Conservation (phyloP, 495 filamentous ascomycete species). For the Neurospora sp. region DNA sequence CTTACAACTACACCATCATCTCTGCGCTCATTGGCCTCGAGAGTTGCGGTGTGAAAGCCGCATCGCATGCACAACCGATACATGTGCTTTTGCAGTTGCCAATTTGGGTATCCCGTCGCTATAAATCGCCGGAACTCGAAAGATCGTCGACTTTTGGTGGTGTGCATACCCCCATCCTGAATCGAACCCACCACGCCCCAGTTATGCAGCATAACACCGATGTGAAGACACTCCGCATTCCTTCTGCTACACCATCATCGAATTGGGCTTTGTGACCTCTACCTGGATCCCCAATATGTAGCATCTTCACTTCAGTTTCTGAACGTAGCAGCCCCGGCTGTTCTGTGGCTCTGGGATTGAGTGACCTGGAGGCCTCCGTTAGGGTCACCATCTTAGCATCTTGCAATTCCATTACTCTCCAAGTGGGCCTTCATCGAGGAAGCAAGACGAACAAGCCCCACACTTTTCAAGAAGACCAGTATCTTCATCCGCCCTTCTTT, state of each 20-base stretch:
- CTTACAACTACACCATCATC: not conserved
- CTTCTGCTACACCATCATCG: not conserved
- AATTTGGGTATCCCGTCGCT: not conserved
- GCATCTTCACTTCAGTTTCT: not conserved
- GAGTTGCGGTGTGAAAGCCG: not conserved
- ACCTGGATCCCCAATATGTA: not conserved
- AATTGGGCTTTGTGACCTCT: not conserved
- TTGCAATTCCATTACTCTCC: not conserved
- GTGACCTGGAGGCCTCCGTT: not conserved
- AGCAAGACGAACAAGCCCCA: not conserved
- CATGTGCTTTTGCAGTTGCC: not conserved
- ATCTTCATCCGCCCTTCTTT: not conserved
- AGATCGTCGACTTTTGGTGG: not conserved
- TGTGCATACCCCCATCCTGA: not conserved
- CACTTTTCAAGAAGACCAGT: not conserved
- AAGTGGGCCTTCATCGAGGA: not conserved
- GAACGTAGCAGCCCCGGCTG: too few relatives aligned
- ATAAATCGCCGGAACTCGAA: not conserved
- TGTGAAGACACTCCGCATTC: not conserved
- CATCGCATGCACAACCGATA: not conserved
- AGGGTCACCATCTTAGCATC: not conserved
- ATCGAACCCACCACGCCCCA: not conserved
- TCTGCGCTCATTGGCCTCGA: not conserved
- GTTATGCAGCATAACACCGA: not conserved
- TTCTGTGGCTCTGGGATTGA: not conserved